Evolutionary conservation across 2,329 filamentous ascomycete species (phyloP), one percentile per base, ranked within the genome.

Genomic region (Clarireedia monteithiana): DNA sequence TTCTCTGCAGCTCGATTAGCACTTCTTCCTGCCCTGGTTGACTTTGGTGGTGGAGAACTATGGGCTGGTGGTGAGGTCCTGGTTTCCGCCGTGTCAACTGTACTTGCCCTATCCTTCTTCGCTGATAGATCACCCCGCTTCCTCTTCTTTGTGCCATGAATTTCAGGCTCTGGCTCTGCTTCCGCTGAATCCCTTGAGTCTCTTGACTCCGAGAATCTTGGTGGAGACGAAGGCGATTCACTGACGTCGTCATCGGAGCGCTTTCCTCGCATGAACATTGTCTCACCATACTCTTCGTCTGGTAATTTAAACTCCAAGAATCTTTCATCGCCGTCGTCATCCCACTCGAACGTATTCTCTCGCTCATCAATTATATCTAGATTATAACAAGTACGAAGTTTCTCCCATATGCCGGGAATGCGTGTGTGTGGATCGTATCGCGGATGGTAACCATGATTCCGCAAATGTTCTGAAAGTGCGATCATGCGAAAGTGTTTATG

Each of bases 401-500:
- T 97, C 63, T 81, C 79, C 92, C 94, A 97, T 61, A 99, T 96
- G 42, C 88, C 87, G 0, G 89, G 86, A 63, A 96, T 94, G 58
- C 87, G 86, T 42, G 90, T 96, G 73, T 99, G 94, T 15, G 81
- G 80, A 63, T 83, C 75, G 62, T 82, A 64, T 66, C 86, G 78
- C 51, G 86, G 81, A 70, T 91, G 80, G 68, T 88, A 86, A 66
- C 90, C 90, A 70, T 91, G 88, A 63, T 88, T 89, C 62, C 86
- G 83, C 59, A 95, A 75, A 64, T 89, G 83, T 63, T 91, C 85
- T 46, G 86, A 86, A 57, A 96, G 89, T 7, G 89, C 85, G 60
- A 96, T 84, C 79, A 96, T 91, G 58, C 89, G 86, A 69, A 96
- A 95, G 71, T 96, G 90, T 70, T 92, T 95, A 74, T 96, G 91